Percentiles rank a stretch among this genome's conserved stretches.
These are phyloP conservation scores for Trichodelitschia bisporula DNA, from an alignment of 495 filamentous ascomycete genomes.

Conservation along the genomic window DNA sequence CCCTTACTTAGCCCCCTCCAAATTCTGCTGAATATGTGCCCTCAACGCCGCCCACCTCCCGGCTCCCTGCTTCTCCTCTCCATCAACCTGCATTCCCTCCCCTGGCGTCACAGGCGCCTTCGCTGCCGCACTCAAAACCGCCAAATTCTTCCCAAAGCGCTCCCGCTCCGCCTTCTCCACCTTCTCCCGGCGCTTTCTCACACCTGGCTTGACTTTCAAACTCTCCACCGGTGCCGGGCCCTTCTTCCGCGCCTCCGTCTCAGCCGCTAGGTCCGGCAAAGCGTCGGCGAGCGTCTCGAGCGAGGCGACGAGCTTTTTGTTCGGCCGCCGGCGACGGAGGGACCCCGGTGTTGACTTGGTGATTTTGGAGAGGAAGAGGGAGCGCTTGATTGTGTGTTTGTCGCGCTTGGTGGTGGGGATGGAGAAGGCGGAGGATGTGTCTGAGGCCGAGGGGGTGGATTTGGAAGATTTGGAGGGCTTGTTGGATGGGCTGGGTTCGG, in stretches of 20 bases:
- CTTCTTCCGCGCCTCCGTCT: constrained; percentile 14
- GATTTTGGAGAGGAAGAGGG: constrained; percentile 48
- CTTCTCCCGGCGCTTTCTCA: constrained; percentile 59
- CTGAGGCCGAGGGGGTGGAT: too few species aligned
- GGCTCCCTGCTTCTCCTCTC: too few species aligned
- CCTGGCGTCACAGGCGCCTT: too few species aligned
- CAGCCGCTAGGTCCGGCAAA: constrained; percentile 31
- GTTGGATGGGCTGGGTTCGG: too few species aligned
- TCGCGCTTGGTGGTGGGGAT: constrained; percentile 35
- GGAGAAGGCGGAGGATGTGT: constrained; percentile 1
- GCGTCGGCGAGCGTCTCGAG: constrained; percentile 57
- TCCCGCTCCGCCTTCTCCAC: constrained; percentile 55
- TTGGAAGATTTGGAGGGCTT: too few species aligned
- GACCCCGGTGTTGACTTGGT: constrained; percentile 29
- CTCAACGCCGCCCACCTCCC: too few species aligned
- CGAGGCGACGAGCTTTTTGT: constrained; percentile 53
- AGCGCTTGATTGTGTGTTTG: constrained; percentile 54
- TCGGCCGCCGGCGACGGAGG: constrained; percentile 36
- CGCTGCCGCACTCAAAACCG: too few species aligned
- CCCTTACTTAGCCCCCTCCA: too few species aligned
- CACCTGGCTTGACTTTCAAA: constrained; percentile 47
- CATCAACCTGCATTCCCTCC: too few species aligned
- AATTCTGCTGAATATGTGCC: too few species aligned
- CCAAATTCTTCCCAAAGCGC: constrained; percentile 63
- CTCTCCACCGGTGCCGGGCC: constrained; percentile 21